These are phyloP conservation scores for Vigna hirtella DNA, from an alignment of 306 rosid genomes.

Conservation along the genomic window DNA sequence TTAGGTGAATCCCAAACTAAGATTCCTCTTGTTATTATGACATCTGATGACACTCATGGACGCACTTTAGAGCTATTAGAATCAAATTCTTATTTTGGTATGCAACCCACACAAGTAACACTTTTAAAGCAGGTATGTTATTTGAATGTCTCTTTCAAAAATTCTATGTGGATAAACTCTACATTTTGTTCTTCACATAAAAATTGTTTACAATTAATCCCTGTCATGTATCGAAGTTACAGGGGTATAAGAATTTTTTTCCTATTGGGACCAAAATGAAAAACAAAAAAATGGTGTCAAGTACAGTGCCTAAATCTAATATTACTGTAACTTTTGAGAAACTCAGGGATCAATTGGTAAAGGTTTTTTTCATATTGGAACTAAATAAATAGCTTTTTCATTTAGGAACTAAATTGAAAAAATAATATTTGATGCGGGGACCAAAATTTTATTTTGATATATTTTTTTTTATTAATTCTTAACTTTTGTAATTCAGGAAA, in stretches of 20 bases:
- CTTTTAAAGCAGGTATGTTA: constrained; percentile 89
- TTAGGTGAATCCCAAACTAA: constrained; percentile 59
- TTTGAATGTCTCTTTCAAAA: constrained; percentile 30
- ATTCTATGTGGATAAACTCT: constrained; percentile 20
- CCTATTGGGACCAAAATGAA: background rate
- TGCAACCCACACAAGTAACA: constrained; percentile 88
- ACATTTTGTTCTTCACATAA: background rate
- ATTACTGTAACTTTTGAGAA: background rate
- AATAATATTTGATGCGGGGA: background rate
- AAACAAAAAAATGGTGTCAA: background rate
- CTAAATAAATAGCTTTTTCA: background rate
- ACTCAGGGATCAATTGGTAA: background rate
- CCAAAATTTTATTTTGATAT: background rate
- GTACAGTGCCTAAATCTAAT: background rate
- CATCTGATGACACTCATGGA: constrained; percentile 94
- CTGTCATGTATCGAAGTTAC: background rate
- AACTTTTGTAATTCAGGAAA: constrained; percentile 70
- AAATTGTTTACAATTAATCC: background rate
- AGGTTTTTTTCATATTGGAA: background rate
- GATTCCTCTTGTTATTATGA: constrained; percentile 92
- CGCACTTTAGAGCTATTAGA: constrained; percentile 73
- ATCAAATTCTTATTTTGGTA: constrained; percentile 89
- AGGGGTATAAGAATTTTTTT: background rate
- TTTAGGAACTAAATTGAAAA: background rate
- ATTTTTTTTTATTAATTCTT: background rate